A percentile compares a stretch with the other conserved stretches of the same genome.
Conservation (phyloP, 768 basidiomycete species). For the Mycena leptocephala region DNA sequence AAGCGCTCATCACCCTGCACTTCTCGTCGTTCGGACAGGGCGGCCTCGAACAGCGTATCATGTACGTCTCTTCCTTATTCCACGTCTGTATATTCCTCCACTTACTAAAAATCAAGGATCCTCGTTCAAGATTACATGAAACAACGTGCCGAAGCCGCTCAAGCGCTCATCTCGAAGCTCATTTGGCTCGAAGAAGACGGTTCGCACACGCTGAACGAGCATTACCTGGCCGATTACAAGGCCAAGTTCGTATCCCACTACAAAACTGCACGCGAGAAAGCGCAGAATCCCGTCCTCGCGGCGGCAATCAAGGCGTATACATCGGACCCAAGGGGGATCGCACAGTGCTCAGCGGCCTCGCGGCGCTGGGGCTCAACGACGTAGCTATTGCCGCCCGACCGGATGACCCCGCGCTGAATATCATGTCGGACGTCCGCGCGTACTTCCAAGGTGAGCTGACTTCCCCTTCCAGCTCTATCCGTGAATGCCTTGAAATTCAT, state of each 20-base stretch:
- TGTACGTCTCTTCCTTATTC: constrained; percentile 42
- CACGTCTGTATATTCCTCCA: too few species aligned
- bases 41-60: constrained; percentile 63
- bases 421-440: too few species aligned
- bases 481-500: too few species aligned
- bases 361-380: constrained; percentile 42
- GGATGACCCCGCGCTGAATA: constrained; percentile 49
- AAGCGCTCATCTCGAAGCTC: constrained; percentile 64
- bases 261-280: constrained; percentile 57
- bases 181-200: constrained; percentile 60
- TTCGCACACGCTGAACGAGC: constrained; percentile 65
- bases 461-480: too few species aligned
- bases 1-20: constrained; percentile 60
- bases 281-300: constrained; percentile 44
- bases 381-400: constrained; percentile 54
- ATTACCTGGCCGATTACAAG: constrained; percentile 62
- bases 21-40: constrained; percentile 72
- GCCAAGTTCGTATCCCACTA: constrained; percentile 68
- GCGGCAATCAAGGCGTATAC: constrained; percentile 43
- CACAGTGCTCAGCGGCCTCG: constrained; percentile 26
- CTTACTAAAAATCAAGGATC: constrained; percentile 51
- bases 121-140: constrained; percentile 68
- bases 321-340: not conserved
- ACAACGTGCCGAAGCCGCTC: constrained; percentile 55
- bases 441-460: too few species aligned